These are phyloP conservation scores for Nannochloropsis gaditana DNA, from an alignment of 108 stramenopile species.

Conservation along the genomic window DNA sequence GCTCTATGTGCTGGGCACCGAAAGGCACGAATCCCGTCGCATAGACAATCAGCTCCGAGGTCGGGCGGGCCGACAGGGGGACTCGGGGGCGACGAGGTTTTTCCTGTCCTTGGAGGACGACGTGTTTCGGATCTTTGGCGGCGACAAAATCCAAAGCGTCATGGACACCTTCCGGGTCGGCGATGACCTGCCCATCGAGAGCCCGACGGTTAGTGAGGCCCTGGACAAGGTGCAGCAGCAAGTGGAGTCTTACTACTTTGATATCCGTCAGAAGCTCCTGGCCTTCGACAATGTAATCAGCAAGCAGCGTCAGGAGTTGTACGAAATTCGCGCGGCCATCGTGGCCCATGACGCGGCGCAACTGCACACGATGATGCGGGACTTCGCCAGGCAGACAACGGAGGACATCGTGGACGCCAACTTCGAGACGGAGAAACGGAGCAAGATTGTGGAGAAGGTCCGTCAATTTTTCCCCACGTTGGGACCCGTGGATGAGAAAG, in stretches of 20 bases:
- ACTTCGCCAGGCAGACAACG: conserved; percentile 27
- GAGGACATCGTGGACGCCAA: conserved; percentile 31
- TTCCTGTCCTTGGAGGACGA: conserved; percentile 90
- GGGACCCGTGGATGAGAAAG: background rate
- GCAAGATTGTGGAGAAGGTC: background rate
- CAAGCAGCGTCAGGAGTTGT: conserved; percentile 1
- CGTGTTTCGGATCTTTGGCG: conserved; percentile 66
- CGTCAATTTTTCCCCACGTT: conserved; percentile 45
- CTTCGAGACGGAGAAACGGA: background rate
- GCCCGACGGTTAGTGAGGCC: conserved; percentile 39
- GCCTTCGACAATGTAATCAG: conserved; percentile 31
- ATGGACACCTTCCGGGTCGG: conserved; percentile 49
- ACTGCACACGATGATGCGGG: conserved; percentile 23
- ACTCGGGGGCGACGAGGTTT: conserved; percentile 84
- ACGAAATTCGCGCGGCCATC: conserved; percentile 23
- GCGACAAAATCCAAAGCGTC: conserved; percentile 38
- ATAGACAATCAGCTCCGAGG: conserved; percentile 89
- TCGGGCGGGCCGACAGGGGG: conserved; percentile 87
- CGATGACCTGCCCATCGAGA: conserved; percentile 53
- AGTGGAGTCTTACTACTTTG: conserved; percentile 44
- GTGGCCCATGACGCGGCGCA: conserved; percentile 16
- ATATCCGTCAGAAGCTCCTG: conserved; percentile 42
- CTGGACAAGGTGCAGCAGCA: conserved; percentile 43
- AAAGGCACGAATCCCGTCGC: conserved; percentile 82
- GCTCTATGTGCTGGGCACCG: conserved; percentile 91